phyloP scores from a whole-genome alignment of 192 early-diverging fungal species.

The Helicostylum pulchrum region DNA sequence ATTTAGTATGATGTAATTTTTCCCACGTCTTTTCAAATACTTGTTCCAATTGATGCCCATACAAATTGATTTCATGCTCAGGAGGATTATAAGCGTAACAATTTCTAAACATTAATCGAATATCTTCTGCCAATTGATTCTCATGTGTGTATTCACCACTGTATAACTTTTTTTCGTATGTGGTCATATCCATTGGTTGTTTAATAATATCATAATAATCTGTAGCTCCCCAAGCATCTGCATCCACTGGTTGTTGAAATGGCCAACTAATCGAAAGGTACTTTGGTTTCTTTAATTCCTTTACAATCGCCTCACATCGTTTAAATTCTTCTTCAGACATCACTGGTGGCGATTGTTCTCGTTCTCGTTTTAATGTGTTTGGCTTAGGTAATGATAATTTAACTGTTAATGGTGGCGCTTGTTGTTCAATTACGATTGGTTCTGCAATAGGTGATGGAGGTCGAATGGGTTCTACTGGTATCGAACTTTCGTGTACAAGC shows the following conservation, averaged over 20 bases:
- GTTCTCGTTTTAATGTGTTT: not conserved
- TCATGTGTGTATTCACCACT: constrained; percentile 53
- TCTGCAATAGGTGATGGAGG: not conserved
- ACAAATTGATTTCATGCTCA: constrained; percentile 54
- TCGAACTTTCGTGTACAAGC: not conserved
- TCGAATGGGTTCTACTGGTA: not conserved
- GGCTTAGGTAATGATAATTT: not conserved
- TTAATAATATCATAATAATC: constrained; percentile 77
- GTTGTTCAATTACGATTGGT: too few species aligned
- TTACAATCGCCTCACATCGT: constrained; percentile 18
- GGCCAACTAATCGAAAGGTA: constrained; percentile 34
- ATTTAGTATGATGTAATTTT: constrained; percentile 16
- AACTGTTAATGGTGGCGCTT: not conserved
- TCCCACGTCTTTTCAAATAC: constrained; percentile 70
- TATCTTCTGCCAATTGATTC: constrained; percentile 64
- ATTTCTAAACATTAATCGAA: constrained; percentile 69
- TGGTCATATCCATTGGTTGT: constrained; percentile 77
- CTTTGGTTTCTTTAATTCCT: constrained; percentile 27
- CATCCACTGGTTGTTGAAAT: constrained; percentile 84
- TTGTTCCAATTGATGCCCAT: constrained; percentile 60
- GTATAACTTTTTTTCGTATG: constrained; percentile 62
- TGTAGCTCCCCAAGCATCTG: constrained; percentile 71
- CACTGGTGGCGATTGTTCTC: too few species aligned
- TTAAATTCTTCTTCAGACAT: constrained; percentile 26
- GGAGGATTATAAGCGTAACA: constrained; percentile 73